Conservation (phyloP, 1,284 basidiomycete genomes). For the Trametes polyzona region DNA sequence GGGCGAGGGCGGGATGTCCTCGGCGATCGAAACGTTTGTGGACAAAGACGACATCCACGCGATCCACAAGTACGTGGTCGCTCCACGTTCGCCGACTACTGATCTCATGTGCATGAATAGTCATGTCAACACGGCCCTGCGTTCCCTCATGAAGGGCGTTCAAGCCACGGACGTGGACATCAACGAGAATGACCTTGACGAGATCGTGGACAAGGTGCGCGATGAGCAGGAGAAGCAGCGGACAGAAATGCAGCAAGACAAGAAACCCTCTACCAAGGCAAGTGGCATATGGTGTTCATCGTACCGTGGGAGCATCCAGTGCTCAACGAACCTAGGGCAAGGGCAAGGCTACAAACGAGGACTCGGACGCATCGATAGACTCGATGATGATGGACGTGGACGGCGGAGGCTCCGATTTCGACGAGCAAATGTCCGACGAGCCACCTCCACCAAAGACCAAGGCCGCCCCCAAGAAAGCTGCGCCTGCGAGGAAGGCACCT, state of each 20-base stretch:
- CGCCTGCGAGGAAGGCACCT: conserved; percentile 39
- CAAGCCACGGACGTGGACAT: conserved; percentile 65
- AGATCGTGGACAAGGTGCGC: conserved; percentile 64
- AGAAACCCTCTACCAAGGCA: conserved; percentile 28
- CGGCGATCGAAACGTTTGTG: conserved; percentile 91
- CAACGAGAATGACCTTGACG: conserved; percentile 72
- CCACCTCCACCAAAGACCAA: conserved; percentile 54
- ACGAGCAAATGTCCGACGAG: conserved; percentile 45
- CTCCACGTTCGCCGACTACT: conserved; percentile 38
- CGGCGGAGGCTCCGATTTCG: conserved; percentile 31
- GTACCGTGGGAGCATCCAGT: too few species aligned
- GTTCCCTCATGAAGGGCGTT: conserved; percentile 67
- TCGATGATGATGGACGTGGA: conserved; percentile 62
- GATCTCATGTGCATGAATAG: conserved; percentile 41
- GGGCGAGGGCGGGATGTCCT: conserved; percentile 85
- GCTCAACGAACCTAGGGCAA: conserved; percentile 5
- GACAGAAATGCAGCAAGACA: conserved; percentile 42
- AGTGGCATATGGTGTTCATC: too few species aligned
- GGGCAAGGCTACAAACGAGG: conserved; percentile 48
- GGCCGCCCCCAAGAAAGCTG: conserved; percentile 37
- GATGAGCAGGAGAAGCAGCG: conserved; percentile 70
- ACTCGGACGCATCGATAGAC: conserved; percentile 67
- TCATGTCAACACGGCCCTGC: conserved; percentile 70
- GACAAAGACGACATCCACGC: conserved; percentile 95
- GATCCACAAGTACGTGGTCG: conserved; percentile 83